A percentile compares a stretch with the other conserved stretches of the same genome.
Evolutionary conservation across 805 yeast genomes (phyloP).

Genomic region (Candida odintsovae): DNA sequence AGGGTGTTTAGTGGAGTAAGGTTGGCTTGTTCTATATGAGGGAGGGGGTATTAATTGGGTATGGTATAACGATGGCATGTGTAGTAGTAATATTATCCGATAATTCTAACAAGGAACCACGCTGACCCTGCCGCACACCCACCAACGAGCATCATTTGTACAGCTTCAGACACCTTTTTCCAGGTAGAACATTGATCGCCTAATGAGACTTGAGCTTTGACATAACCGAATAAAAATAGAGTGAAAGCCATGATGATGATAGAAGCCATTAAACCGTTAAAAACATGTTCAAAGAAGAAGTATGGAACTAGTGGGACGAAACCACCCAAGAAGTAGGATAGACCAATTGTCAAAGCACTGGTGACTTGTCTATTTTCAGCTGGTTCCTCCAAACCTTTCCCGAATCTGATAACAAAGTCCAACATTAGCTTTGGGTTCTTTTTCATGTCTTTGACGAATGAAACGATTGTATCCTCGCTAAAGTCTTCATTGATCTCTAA

Average conservation of each 20-base stretch:
- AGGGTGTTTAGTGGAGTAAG: background rate
- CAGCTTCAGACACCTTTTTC: conserved; percentile 68
- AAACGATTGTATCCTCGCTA: conserved; percentile 64
- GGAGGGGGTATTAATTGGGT: background rate
- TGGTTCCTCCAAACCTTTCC: conserved; percentile 93
- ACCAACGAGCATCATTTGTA: conserved; percentile 91
- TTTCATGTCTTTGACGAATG: conserved; percentile 75
- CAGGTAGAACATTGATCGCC: conserved; percentile 64
- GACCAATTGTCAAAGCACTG: conserved; percentile 86
- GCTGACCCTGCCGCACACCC: conserved; percentile 98
- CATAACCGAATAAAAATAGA: conserved; percentile 78
- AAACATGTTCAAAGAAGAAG: conserved; percentile 74
- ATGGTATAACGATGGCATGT: background rate
- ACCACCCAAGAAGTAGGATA: conserved; percentile 87
- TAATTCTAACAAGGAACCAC: conserved; percentile 79
- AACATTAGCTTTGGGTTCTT: conserved; percentile 72
- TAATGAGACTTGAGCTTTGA: conserved; percentile 79
- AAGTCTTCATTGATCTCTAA: conserved; percentile 54
- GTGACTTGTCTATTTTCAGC: conserved; percentile 86
- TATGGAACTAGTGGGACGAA: conserved; percentile 88
- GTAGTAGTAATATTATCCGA: conserved; percentile 38
- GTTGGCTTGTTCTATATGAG: too few species aligned
- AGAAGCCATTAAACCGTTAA: conserved; percentile 68
- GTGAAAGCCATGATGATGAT: conserved; percentile 81
- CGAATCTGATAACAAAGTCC: conserved; percentile 81